Conservation (phyloP, 805 yeast genomes). For the Torulaspora gathmanii region DNA sequence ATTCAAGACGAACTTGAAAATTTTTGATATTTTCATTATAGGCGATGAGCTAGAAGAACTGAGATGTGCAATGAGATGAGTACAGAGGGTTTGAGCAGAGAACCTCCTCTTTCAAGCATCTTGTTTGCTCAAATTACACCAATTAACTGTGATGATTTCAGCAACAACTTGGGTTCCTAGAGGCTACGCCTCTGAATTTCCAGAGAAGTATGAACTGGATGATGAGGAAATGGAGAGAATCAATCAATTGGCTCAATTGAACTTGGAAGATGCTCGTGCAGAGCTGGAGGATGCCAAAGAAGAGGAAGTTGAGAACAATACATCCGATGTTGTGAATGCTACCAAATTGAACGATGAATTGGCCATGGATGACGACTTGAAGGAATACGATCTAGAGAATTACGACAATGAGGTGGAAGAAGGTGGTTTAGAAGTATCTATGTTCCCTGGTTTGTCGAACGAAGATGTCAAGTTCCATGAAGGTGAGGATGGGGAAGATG, state of each 20-base stretch:
- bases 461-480: slow-evolving; percentile 55
- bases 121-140: not conserved
- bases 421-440: slow-evolving; percentile 56
- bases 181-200: slow-evolving; percentile 90
- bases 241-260: slow-evolving; percentile 75
- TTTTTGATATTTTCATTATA: slow-evolving; percentile 7
- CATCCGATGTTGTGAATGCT: slow-evolving; percentile 20
- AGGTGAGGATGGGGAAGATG: slow-evolving; percentile 40
- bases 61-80: slow-evolving; percentile 17
- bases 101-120: not conserved
- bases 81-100: not conserved
- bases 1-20: slow-evolving; percentile 9
- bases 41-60: slow-evolving; percentile 19
- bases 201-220: slow-evolving; percentile 79
- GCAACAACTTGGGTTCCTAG: slow-evolving; percentile 95
- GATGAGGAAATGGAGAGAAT: slow-evolving; percentile 93
- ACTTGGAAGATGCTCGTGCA: slow-evolving; percentile 69
- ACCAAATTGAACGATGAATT: slow-evolving; percentile 45
- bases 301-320: slow-evolving; percentile 29
- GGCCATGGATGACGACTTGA: slow-evolving; percentile 76
- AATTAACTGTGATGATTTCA: slow-evolving; percentile 59
- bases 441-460: slow-evolving; percentile 67
- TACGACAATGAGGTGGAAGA: slow-evolving; percentile 67
- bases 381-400: slow-evolving; percentile 80
- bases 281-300: slow-evolving; percentile 50